phyloP scores from a whole-genome alignment of 2,329 filamentous ascomycete species.

The Pyrenophora tritici-repentis region DNA sequence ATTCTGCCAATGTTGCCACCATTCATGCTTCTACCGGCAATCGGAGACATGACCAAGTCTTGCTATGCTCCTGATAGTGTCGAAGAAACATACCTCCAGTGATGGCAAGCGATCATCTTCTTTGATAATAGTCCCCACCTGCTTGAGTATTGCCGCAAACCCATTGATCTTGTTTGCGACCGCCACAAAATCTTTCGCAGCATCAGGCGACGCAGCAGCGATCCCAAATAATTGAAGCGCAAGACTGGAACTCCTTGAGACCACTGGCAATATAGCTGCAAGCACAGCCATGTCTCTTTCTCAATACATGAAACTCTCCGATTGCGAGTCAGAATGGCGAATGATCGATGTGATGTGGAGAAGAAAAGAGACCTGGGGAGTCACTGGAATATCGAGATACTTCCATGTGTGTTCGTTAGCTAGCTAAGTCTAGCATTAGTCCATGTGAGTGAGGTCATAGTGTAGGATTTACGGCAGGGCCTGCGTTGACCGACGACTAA shows the following conservation, averaged over 20 bases:
- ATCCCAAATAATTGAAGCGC: conserved; percentile 43
- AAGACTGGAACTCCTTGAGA: conserved; percentile 40
- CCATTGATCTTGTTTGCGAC: conserved; percentile 44
- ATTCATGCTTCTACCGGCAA: too few relatives aligned
- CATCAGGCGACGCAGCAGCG: conserved; percentile 29
- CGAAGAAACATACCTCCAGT: conserved; percentile 32
- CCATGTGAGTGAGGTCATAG: conserved; percentile 36
- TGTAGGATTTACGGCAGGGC: conserved; percentile 28
- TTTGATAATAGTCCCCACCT: conserved; percentile 45
- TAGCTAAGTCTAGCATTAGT: conserved; percentile 14
- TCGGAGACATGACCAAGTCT: too few relatives aligned
- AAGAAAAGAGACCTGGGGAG: conserved; percentile 11
- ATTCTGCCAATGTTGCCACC: too few relatives aligned
- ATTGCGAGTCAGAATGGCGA: not conserved
- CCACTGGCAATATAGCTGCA: conserved; percentile 42
- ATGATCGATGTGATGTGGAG: not conserved
- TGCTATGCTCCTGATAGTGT: too few relatives aligned
- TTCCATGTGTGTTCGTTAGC: conserved; percentile 20
- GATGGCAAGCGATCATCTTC: conserved; percentile 47
- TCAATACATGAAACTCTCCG: not conserved
- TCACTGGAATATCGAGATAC: conserved; percentile 18
- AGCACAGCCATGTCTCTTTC: conserved; percentile 39
- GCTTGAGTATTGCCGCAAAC: conserved; percentile 45
- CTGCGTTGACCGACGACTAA: conserved; percentile 30
- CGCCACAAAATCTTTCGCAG: conserved; percentile 33